Conservation (phyloP, 225 moss, liverwort and hornwort species). For the Pseudisothecium myosuroides region DNA sequence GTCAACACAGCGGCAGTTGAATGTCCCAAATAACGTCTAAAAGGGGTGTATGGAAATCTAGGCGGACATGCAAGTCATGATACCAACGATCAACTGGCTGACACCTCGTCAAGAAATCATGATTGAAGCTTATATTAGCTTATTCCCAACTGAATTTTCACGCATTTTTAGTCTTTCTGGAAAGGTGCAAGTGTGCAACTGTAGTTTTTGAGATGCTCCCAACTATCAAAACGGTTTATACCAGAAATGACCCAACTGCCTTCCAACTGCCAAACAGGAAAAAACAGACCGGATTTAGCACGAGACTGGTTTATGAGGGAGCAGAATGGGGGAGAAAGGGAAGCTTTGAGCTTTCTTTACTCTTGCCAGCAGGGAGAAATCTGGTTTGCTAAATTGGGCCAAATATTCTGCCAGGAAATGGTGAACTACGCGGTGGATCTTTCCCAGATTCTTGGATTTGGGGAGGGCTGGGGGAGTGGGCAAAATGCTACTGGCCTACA, state of each 20-base stretch:
- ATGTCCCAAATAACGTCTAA: not conserved
- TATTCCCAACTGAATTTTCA: not conserved
- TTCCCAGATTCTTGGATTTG: not conserved
- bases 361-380: not conserved
- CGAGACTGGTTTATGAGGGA: not conserved
- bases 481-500: not conserved
- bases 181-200: not conserved
- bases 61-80: not conserved
- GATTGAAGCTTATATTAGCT: not conserved
- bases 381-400: not conserved
- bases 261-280: constrained; percentile 23
- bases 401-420: not conserved
- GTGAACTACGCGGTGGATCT: not conserved
- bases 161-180: not conserved
- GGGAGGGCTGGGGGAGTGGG: not conserved
- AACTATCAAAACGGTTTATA: constrained; percentile 18
- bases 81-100: not conserved
- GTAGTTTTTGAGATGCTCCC: not conserved
- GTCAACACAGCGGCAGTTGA: not conserved
- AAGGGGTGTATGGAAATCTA: not conserved
- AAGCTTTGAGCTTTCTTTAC: not conserved
- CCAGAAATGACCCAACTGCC: not conserved
- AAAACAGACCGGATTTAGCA: not conserved
- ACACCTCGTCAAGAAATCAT: not conserved
- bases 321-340: not conserved